Percentiles rank a stretch among this genome's conserved stretches.
phyloP scores from a whole-genome alignment of 306 rosid species.

The Cucurbita moschata region DNA sequence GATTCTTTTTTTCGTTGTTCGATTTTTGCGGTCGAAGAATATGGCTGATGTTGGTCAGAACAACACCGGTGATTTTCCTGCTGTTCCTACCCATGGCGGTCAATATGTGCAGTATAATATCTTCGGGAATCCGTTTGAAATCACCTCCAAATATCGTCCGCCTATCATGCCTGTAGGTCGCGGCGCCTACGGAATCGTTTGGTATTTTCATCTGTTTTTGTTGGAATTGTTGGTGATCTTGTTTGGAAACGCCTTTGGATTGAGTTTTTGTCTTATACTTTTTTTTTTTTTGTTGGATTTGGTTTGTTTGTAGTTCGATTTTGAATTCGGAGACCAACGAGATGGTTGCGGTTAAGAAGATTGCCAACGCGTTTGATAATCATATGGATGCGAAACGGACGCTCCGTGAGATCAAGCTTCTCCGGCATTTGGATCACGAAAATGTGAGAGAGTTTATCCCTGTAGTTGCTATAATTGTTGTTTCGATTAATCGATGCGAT shows the following conservation, averaged over 20 bases:
- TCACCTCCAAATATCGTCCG: conserved; percentile 71
- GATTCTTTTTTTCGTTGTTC: not conserved
- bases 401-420: conserved; percentile 97
- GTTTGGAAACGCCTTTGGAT: not conserved
- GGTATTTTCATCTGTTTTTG: conserved; percentile 27
- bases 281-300: not conserved
- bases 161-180: conserved; percentile 96
- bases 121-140: conserved; percentile 80
- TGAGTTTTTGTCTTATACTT: not conserved
- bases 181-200: conserved; percentile 92
- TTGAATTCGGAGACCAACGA: conserved; percentile 83
- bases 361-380: conserved; percentile 82
- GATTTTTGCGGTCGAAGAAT: conserved; percentile 9
- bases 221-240: not conserved
- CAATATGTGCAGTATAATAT: conserved; percentile 69
- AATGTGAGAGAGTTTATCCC: conserved; percentile 37
- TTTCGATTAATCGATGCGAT: not conserved
- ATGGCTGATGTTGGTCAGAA: conserved; percentile 43
- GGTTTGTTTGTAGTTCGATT: conserved; percentile 43
- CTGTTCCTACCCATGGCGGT: conserved; percentile 60
- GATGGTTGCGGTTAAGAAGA: conserved; percentile 87
- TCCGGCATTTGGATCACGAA: conserved; percentile 88
- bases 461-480: not conserved
- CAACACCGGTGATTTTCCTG: conserved; percentile 40
- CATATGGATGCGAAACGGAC: conserved; percentile 98